These are phyloP conservation scores for Penicillium arizonense DNA, from an alignment of 495 filamentous ascomycete species.

Conservation along the genomic window DNA sequence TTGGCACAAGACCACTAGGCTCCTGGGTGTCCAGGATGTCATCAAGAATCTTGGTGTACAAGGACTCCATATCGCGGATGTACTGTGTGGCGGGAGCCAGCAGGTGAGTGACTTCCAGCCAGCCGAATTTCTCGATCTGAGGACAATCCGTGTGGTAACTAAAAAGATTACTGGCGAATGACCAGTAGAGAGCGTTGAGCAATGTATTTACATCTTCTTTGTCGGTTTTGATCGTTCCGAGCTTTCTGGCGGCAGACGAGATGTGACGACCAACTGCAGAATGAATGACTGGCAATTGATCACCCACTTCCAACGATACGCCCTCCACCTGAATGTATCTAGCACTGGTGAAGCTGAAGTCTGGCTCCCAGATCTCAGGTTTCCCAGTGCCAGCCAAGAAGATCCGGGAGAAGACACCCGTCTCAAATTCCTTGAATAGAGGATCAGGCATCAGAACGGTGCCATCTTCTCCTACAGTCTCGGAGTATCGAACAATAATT, in stretches of 20 bases:
- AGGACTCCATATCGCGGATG: conserved; percentile 27
- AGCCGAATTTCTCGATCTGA: conserved; percentile 33
- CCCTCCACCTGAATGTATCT: conserved; percentile 30
- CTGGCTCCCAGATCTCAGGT: conserved; percentile 25
- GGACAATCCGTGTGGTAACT: conserved; percentile 34
- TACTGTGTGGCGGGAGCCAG: conserved; percentile 31
- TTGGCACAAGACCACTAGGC: conserved; percentile 25
- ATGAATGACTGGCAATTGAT: conserved; percentile 19
- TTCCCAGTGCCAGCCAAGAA: conserved; percentile 21
- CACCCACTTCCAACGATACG: conserved; percentile 10
- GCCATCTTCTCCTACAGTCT: conserved; percentile 24
- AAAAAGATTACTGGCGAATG: conserved; percentile 28
- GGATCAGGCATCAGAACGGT: conserved; percentile 29
- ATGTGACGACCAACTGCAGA: conserved; percentile 24
- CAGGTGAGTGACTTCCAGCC: conserved; percentile 29
- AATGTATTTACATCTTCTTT: conserved; percentile 26
- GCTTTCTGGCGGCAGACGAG: conserved; percentile 23
- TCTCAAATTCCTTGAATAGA: conserved; percentile 30
- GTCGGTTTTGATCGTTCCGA: conserved; percentile 26
- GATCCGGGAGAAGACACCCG: conserved; percentile 23
- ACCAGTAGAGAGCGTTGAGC: conserved; percentile 26
- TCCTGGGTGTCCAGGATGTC: conserved; percentile 30
- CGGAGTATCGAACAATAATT: conserved; percentile 24
- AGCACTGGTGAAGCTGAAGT: conserved; percentile 31
- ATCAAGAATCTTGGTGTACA: conserved; percentile 30